Percentiles rank a stretch among this genome's conserved stretches.
Conservation (phyloP, 1,284 basidiomycete species). For the Leccinum pallidistipes region DNA sequence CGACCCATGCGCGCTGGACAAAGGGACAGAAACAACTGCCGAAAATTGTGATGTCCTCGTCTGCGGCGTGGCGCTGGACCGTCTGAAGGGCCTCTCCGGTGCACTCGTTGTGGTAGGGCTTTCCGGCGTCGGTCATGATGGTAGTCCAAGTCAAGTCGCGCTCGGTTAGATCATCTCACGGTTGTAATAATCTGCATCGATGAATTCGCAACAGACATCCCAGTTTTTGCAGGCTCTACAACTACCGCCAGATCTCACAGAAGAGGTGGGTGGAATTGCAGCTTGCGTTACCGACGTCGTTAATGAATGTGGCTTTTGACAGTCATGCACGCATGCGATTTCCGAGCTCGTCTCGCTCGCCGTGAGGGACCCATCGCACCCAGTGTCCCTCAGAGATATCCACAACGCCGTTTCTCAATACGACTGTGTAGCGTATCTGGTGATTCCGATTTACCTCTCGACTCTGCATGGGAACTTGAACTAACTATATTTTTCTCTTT, state of each 20-base stretch:
- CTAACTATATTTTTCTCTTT: background rate
- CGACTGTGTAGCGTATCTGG: conserved; percentile 19
- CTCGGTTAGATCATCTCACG: background rate
- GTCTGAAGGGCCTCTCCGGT: conserved; percentile 44
- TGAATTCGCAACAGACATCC: conserved; percentile 13
- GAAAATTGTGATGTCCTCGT: conserved; percentile 38
- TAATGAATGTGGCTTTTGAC: background rate
- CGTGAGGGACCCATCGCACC: background rate
- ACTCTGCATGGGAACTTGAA: too few species aligned
- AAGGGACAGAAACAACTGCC: conserved; percentile 47
- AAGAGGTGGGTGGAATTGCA: conserved; percentile 18
- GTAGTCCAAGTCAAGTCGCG: background rate
- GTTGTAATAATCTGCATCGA: background rate
- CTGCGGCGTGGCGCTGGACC: conserved; percentile 26
- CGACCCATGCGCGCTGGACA: conserved; percentile 46
- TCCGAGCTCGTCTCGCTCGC: conserved; percentile 25
- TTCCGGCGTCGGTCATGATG: conserved; percentile 29
- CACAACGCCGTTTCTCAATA: conserved; percentile 17
- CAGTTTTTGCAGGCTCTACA: conserved; percentile 19
- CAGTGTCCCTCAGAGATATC: conserved; percentile 20
- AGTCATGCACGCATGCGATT: conserved; percentile 22
- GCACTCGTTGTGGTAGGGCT: conserved; percentile 31
- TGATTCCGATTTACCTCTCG: conserved; percentile 1
- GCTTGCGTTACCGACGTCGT: background rate
- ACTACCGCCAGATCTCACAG: conserved; percentile 23